A percentile compares a stretch with the other conserved stretches of the same genome.
phyloP scores from a whole-genome alignment of 441 rosid species.

The Daphne laureola region DNA sequence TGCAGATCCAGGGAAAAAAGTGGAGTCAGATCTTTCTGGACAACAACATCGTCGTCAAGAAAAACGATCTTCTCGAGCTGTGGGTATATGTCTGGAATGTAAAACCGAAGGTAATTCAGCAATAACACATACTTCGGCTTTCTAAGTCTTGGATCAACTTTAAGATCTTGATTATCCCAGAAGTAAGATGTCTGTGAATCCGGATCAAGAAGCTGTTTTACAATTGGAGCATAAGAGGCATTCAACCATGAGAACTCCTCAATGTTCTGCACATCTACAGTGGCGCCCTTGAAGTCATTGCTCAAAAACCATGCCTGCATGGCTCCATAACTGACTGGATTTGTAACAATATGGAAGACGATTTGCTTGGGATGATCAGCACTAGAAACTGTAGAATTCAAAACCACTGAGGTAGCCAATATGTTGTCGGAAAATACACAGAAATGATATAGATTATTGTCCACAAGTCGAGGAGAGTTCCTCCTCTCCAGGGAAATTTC shows the following conservation, averaged over 20 bases:
- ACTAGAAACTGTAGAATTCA: slow-evolving; percentile 74
- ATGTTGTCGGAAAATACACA: slow-evolving; percentile 87
- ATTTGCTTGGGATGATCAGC: slow-evolving; percentile 92
- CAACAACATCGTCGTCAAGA: slow-evolving; percentile 90
- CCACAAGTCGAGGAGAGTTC: slow-evolving; percentile 75
- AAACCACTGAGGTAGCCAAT: slow-evolving; percentile 69
- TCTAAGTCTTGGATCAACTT: slow-evolving; percentile 50
- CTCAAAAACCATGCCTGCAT: slow-evolving; percentile 87
- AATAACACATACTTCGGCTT: slow-evolving; percentile 61
- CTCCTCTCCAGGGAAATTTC: slow-evolving; percentile 49
- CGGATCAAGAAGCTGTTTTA: slow-evolving; percentile 44
- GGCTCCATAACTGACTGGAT: slow-evolving; percentile 63
- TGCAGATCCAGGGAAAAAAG: slow-evolving; percentile 88
- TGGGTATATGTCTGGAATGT: slow-evolving; percentile 85
- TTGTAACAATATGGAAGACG: slow-evolving; percentile 80
- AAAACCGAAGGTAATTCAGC: slow-evolving; percentile 87
- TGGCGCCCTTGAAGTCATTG: slow-evolving; percentile 74
- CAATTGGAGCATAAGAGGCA: slow-evolving; percentile 66
- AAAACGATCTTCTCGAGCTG: slow-evolving; percentile 83
- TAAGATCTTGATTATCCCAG: slow-evolving; percentile 41
- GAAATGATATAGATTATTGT: slow-evolving; percentile 91
- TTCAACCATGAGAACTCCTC: slow-evolving; percentile 81
- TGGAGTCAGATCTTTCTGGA: slow-evolving; percentile 86
- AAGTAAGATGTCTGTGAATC: slow-evolving; percentile 46
- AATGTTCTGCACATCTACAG: slow-evolving; percentile 67